These are phyloP conservation scores for Amoebophrya sp. DNA, from an alignment of 169 alveolate genomes.

Conservation along the genomic window DNA sequence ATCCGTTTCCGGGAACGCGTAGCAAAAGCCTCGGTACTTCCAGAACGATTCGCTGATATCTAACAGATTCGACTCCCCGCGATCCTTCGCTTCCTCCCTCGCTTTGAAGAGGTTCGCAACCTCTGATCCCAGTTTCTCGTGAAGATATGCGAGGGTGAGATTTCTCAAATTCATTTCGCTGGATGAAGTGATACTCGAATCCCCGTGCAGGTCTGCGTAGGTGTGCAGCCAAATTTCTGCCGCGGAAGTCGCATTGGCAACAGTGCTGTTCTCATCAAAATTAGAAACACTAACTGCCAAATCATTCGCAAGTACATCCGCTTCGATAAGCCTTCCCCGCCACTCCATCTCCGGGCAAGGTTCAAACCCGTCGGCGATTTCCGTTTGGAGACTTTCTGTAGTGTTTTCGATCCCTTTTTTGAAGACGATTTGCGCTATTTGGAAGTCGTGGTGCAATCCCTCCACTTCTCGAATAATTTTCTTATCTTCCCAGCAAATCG, in stretches of 20 bases:
- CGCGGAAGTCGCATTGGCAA: too few species aligned
- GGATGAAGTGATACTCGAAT: too few species aligned
- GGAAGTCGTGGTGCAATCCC: background rate
- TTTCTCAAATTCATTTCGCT: too few species aligned
- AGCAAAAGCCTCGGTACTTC: background rate
- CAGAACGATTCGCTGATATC: background rate
- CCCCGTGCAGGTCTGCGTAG: too few species aligned
- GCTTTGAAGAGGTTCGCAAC: background rate
- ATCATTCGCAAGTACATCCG: background rate
- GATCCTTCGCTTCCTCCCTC: background rate
- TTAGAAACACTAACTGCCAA: too few species aligned
- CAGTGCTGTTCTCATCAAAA: too few species aligned
- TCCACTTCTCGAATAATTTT: background rate
- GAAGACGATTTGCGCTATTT: background rate
- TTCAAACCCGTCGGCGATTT: background rate
- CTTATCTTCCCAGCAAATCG: slow-evolving; percentile 15
- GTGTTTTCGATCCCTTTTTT: background rate
- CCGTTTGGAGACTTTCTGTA: background rate
- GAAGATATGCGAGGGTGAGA: background rate
- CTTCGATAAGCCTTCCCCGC: background rate
- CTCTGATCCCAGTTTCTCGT: background rate
- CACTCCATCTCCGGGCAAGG: background rate
- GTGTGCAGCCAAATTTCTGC: too few species aligned
- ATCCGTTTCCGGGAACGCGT: background rate
- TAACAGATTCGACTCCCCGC: background rate